These are phyloP conservation scores for Synura sp. DNA, from an alignment of 352 stramenopile genomes.

Conservation along the genomic window DNA sequence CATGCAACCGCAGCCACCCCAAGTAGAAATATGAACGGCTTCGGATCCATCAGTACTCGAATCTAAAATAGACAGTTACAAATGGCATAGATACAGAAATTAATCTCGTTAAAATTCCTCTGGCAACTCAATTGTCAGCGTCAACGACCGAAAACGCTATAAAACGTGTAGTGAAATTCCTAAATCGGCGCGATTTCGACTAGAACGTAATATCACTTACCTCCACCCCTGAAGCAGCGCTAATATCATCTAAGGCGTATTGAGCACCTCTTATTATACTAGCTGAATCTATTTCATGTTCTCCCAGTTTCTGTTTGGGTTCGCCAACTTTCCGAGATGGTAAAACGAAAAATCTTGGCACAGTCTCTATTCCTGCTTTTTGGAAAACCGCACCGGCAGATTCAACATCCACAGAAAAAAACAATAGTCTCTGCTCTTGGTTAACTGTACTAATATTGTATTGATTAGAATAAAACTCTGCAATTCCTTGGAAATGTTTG, in stretches of 20 bases:
- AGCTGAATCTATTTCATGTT: neutral
- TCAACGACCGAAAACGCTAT: no score
- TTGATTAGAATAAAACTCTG: neutral
- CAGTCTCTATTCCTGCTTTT: neutral
- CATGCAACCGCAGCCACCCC: neutral
- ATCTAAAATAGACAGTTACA: neutral
- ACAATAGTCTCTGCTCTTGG: neutral
- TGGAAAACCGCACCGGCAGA: neutral
- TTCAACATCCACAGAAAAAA: constrained; percentile 17
- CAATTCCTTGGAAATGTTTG: neutral
- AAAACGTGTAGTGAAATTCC: neutral
- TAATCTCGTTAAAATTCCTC: no score
- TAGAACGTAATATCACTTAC: neutral
- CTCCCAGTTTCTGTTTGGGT: neutral
- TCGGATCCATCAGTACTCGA: neutral
- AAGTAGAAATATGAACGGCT: neutral
- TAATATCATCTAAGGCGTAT: neutral
- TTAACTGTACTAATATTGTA: neutral
- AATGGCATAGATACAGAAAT: neutral
- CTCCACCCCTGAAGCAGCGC: neutral
- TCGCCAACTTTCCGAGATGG: neutral
- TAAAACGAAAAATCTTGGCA: neutral
- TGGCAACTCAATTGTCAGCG: no score
- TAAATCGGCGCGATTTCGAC: neutral
- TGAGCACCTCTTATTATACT: neutral